Conservation (phyloP, 1,284 basidiomycete genomes). For the Ustilago trichophora region DNA sequence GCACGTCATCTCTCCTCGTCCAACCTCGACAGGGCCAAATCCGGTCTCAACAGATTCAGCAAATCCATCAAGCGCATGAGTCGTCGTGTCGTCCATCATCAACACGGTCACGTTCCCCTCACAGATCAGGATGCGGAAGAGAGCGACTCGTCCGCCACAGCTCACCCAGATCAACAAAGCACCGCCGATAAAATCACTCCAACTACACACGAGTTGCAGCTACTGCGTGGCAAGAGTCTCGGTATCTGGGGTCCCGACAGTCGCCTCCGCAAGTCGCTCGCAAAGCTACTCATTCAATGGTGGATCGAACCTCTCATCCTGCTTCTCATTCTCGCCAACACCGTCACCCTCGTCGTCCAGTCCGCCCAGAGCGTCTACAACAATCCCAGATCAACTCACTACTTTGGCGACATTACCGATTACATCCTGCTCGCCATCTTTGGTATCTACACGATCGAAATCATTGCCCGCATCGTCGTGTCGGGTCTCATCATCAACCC, state of each 20-base stretch:
- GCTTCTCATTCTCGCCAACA: conserved; percentile 83
- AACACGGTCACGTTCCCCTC: conserved; percentile 41
- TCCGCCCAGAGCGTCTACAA: conserved; percentile 72
- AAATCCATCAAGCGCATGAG: conserved; percentile 74
- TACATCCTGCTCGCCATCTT: conserved; percentile 84
- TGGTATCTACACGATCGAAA: conserved; percentile 87
- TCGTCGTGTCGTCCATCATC: conserved; percentile 80
- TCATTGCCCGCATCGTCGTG: conserved; percentile 86
- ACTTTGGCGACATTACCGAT: conserved; percentile 89
- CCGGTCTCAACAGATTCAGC: conserved; percentile 45
- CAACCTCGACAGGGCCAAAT: conserved; percentile 27
- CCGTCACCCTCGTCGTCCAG: conserved; percentile 83
- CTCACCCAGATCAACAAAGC: background rate
- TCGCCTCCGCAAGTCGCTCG: conserved; percentile 40
- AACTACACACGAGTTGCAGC: conserved; percentile 25
- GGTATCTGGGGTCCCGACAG: conserved; percentile 76
- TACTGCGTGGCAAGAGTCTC: conserved; percentile 80
- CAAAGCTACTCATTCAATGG: conserved; percentile 68
- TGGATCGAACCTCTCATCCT: conserved; percentile 89
- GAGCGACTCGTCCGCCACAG: conserved; percentile 35
- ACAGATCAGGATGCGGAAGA: conserved; percentile 26
- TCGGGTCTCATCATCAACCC: conserved; percentile 92
- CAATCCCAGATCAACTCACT: conserved; percentile 72
- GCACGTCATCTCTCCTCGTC: conserved; percentile 9
- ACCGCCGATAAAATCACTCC: conserved; percentile 2